Conservation (phyloP, 108 stramenopile species). For the Cyclotella kingstonii region DNA sequence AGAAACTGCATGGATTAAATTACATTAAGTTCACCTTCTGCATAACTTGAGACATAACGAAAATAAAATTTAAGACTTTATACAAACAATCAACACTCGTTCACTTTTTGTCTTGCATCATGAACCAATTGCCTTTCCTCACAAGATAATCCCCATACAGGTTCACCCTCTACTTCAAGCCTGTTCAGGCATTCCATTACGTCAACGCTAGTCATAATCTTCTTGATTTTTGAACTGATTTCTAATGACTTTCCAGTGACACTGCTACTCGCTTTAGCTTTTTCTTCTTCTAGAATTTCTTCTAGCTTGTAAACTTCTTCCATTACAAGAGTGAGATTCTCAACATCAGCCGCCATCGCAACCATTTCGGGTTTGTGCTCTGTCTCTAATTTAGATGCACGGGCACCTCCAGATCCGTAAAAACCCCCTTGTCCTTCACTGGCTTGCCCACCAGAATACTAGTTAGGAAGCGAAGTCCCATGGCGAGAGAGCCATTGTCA, state of each 20-base stretch:
- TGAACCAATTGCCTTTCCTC: constrained; percentile 64
- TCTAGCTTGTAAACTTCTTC: constrained; percentile 54
- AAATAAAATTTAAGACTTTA: background rate
- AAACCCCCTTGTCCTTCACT: constrained; percentile 74
- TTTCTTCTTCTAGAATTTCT: constrained; percentile 40
- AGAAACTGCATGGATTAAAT: no score
- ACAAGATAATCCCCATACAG: constrained; percentile 69
- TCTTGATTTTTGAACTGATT: constrained; percentile 55
- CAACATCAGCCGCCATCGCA: constrained; percentile 59
- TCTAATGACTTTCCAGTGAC: constrained; percentile 50
- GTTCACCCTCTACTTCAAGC: constrained; percentile 67
- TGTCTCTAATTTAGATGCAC: constrained; percentile 24
- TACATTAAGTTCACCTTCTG: no score
- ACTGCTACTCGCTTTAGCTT: constrained; percentile 12
- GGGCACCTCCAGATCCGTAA: constrained; percentile 75
- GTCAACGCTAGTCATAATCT: constrained; percentile 63
- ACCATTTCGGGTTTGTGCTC: constrained; percentile 54
- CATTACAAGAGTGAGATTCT: constrained; percentile 54
- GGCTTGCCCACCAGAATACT: constrained; percentile 73
- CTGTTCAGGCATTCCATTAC: constrained; percentile 56
- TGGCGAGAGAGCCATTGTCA: no score
- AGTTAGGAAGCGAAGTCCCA: no score
- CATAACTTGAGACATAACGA: no score
- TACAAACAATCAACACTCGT: constrained; percentile 41
- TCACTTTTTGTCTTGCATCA: constrained; percentile 61